Percentiles rank a stretch among this genome's conserved stretches.
Conservation (phyloP, 768 basidiomycete genomes). For the Lepiota subincarnata region DNA sequence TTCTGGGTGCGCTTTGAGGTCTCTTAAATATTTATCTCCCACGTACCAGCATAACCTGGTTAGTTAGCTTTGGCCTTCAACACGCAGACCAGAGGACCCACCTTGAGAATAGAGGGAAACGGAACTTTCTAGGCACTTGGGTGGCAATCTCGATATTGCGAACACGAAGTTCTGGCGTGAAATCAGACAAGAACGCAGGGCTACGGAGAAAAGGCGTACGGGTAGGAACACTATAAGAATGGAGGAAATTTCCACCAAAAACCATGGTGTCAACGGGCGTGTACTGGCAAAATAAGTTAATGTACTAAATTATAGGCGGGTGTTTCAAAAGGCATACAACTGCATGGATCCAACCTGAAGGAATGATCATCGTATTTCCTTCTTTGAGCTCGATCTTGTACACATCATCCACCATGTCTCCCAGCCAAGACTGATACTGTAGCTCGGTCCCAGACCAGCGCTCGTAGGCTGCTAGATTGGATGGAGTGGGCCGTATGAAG, state of each 20-base stretch:
- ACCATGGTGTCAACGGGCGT: slow-evolving; percentile 92
- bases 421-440: slow-evolving; percentile 87
- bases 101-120: slow-evolving; percentile 81
- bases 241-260: slow-evolving; percentile 96
- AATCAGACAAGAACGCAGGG: slow-evolving; percentile 2
- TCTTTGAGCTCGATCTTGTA: slow-evolving; percentile 71
- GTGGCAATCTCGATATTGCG: slow-evolving; percentile 91
- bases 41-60: slow-evolving; percentile 89
- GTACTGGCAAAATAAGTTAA: slow-evolving; percentile 45
- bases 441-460: slow-evolving; percentile 91
- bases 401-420: slow-evolving; percentile 90
- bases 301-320: neutral
- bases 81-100: slow-evolving; percentile 23
- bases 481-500: slow-evolving; percentile 85
- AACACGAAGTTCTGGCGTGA: slow-evolving; percentile 69
- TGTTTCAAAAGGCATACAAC: slow-evolving; percentile 54
- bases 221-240: slow-evolving; percentile 83
- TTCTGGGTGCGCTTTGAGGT: slow-evolving; percentile 51
- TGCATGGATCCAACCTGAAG: slow-evolving; percentile 97
- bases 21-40: slow-evolving; percentile 73
- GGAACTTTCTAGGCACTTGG: slow-evolving; percentile 88
- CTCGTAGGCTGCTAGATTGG: slow-evolving; percentile 87
- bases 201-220: slow-evolving; percentile 46
- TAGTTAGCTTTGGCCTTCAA: neutral
- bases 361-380: slow-evolving; percentile 92